Evolutionary conservation across 257 asterid species (phyloP).

Genomic region (Hygrophila difformis): DNA sequence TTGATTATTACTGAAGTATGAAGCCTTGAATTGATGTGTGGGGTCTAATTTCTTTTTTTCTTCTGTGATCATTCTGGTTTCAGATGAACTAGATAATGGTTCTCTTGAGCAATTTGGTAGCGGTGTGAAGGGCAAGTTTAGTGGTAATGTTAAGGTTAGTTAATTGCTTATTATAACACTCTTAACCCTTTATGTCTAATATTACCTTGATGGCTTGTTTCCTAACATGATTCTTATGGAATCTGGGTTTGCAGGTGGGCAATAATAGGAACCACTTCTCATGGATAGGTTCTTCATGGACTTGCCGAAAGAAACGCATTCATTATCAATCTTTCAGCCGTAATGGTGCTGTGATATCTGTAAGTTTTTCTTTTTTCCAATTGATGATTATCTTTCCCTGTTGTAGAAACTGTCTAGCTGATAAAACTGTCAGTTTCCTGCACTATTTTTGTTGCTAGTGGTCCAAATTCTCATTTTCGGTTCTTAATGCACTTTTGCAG

Average conservation of each 20-base stretch:
- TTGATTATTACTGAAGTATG: no score
- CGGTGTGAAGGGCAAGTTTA: constrained; percentile 19
- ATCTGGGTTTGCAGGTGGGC: constrained; percentile 22
- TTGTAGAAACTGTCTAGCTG: not conserved
- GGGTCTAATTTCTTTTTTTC: constrained; percentile 6
- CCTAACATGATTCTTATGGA: constrained; percentile 1
- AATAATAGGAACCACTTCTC: constrained; percentile 19
- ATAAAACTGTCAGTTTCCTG: not conserved
- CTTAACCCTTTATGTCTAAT: not conserved
- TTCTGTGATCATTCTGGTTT: constrained; percentile 19
- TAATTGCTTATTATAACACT: not conserved
- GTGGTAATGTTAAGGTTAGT: constrained; percentile 37
- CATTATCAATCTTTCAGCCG: constrained; percentile 66
- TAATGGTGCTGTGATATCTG: constrained; percentile 64
- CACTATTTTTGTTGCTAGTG: not conserved
- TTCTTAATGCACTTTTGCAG: no score
- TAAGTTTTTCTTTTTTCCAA: constrained; percentile 38
- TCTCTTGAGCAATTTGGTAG: constrained; percentile 18
- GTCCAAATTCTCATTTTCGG: no score
- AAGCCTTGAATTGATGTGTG: not conserved
- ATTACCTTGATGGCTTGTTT: not conserved
- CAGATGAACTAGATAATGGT: constrained; percentile 27
- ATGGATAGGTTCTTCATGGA: constrained; percentile 75
- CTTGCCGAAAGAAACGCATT: constrained; percentile 46
- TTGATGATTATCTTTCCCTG: not conserved